Evolutionary conservation across 768 basidiomycete species (phyloP), one percentile per base, ranked within the genome.

Genomic region (Russula foetens): DNA sequence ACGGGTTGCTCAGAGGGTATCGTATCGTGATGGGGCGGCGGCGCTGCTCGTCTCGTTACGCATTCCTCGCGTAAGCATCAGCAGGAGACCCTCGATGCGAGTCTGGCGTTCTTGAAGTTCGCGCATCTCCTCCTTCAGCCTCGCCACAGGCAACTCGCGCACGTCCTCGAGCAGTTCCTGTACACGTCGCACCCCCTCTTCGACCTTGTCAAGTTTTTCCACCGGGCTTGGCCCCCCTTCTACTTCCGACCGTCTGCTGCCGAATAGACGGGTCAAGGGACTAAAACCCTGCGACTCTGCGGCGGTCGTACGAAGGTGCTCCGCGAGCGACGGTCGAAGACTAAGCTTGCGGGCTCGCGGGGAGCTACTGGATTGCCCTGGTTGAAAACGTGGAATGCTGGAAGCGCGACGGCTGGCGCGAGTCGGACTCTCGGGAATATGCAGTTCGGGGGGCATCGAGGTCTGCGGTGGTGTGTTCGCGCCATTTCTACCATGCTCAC

Each of bases 31-130:
- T 26, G 54, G 52, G 28, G 23, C 61, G 29, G 41, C 41, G 33
- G 43, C 23, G 38, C 50, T 56, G 24, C 58, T 52, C 9, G 56
- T 55, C 43, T 74, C 73, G 59, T 74, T 81, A 61, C 85, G 75
- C 82, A 84, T 82, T 0, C 82, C 82, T 46, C 85, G 76, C 7
- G 88, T 88, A 62, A 92, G 75, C 72, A 80, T 81, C 53, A 90
- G 69, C 44, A 92, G 66, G 45, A 92, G 73, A 53, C 80, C 81
- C 71, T 92, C 89, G 63, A 92, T 92, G 39, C 89, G 80, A 19
- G 84, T 83, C 73, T 91, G 89, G 48, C 86, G 84, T 58, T 88
- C 72, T 70, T 88, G 87, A 29, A 92, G 71, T 69, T 92, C 90
- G 69, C 84, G 89, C 81, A 93, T 86, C 71, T 92, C 89, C 2